Conservation (phyloP, 78 protist species). For the Speleostelium caveatum region DNA sequence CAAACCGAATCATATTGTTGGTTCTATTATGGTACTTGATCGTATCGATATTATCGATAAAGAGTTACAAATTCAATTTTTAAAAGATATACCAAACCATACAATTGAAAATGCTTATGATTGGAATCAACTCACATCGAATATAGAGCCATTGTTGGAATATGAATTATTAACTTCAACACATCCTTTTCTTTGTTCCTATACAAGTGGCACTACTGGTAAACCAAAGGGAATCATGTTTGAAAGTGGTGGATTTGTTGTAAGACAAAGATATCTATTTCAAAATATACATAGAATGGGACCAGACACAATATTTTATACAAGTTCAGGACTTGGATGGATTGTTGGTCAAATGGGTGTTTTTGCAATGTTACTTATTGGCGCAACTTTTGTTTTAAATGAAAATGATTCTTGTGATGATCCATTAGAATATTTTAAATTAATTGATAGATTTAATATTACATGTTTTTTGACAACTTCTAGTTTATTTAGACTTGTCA, state of each 20-base stretch:
- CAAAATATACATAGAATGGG: background rate
- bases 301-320: background rate
- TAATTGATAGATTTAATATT: background rate
- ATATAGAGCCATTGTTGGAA: background rate
- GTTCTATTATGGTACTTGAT: background rate
- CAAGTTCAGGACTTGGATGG: background rate
- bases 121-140: background rate
- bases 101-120: background rate
- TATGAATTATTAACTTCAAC: background rate
- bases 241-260: background rate
- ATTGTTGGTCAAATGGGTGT: background rate
- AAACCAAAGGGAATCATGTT: background rate
- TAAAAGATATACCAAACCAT: background rate
- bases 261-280: background rate
- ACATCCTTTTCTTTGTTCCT: background rate
- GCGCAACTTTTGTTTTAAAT: background rate
- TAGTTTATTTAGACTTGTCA: background rate
- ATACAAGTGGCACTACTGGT: constrained; percentile 29
- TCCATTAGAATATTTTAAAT: background rate
- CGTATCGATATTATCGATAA: background rate
- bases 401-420: background rate
- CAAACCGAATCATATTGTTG: background rate
- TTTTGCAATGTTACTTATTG: background rate
- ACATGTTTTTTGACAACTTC: background rate
- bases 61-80: background rate